Base-by-base conservation (phyloP, 306 rosid species). In the Dicorynia guianensis region DNA sequence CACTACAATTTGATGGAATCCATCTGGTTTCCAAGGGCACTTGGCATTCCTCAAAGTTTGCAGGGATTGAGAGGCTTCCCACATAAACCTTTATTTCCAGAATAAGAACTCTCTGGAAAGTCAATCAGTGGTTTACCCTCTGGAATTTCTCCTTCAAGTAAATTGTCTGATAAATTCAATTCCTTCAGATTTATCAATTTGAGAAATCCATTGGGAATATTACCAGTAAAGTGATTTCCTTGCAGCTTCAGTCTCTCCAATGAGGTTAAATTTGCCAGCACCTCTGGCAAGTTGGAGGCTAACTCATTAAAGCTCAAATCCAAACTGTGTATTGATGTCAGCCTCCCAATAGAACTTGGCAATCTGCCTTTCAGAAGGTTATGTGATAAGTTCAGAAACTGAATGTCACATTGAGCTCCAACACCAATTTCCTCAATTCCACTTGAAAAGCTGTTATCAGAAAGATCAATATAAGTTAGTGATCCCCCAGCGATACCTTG, bases 31-130 rank as follows among this genome's bases (percentile, higher is more conserved):
- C 11, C 57, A 39, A 38, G 67, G 19, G 72, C 20, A 35, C 10
- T 11, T 43, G 38, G 50, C 56, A 67, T 43, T 62, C 69, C 71
- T 85, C 70, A 53, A n/a, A 19, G 58, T 68, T 83, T 83, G 79
- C 96, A 92, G 6, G 93, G 84, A 54, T n/a, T 11, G 6, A 92
- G 87, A 69, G 97, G 97, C 83, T 83, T 89, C 63, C 93, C 92
- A 69, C 97, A 89, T 46, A 89, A 85, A 44, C 87, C 92, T 59
- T 74, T 88, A 76, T 92, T 89, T 42, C 92, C 88, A 46, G 78
- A 69, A 82, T 83, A 89, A 66, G 87, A 78, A 67, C 91, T 85
- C 61, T 61, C 50, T 5, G 89, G 92, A 79, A 89, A 89, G 72
- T 85, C 84, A 57, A 78, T 82, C 61, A 89, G 78, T 44, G 89